Percentiles rank a stretch among this genome's conserved stretches.
phyloP scores from a whole-genome alignment of 2,329 filamentous ascomycete species.

The Pezicula carpinea region DNA sequence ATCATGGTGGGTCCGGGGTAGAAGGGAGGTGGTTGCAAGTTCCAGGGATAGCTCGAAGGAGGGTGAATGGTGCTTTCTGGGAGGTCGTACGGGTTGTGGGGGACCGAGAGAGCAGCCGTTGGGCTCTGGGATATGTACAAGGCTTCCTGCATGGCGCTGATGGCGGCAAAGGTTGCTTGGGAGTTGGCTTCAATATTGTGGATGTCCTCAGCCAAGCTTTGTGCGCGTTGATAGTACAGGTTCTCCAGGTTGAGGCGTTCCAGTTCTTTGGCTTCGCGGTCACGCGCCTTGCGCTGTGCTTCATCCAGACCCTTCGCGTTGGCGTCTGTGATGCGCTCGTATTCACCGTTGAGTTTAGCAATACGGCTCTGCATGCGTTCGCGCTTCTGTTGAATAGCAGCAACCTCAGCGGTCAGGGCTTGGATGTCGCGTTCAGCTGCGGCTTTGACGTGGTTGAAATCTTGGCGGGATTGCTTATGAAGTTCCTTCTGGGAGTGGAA shows the following conservation, averaged over 20 bases:
- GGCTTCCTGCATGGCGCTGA: slow-evolving; percentile 2
- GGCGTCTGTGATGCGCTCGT: slow-evolving; percentile 65
- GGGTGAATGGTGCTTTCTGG: not conserved
- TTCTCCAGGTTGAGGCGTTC: slow-evolving; percentile 22
- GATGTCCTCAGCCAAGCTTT: slow-evolving; percentile 6
- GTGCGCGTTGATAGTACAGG: slow-evolving; percentile 20
- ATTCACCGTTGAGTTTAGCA: slow-evolving; percentile 67
- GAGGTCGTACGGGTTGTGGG: slow-evolving; percentile 1
- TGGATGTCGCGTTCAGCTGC: slow-evolving; percentile 59
- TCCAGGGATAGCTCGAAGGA: slow-evolving; percentile 12
- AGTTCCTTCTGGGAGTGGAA: slow-evolving; percentile 44
- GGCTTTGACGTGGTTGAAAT: slow-evolving; percentile 59
- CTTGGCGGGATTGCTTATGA: slow-evolving; percentile 36
- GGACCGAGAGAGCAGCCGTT: not conserved
- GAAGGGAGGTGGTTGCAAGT: slow-evolving; percentile 9
- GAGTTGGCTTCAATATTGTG: slow-evolving; percentile 2
- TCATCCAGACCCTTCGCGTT: slow-evolving; percentile 49
- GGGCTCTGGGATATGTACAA: slow-evolving; percentile 1
- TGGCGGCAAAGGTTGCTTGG: slow-evolving; percentile 1
- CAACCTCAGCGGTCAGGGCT: slow-evolving; percentile 59
- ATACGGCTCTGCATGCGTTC: slow-evolving; percentile 70
- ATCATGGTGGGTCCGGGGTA: slow-evolving; percentile 4
- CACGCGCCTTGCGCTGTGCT: slow-evolving; percentile 26
- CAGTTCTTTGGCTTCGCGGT: slow-evolving; percentile 21
- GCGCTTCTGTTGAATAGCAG: slow-evolving; percentile 59